phyloP scores from a whole-genome alignment of 2,329 filamentous ascomycete genomes.

The Cladophialophora immunda region DNA sequence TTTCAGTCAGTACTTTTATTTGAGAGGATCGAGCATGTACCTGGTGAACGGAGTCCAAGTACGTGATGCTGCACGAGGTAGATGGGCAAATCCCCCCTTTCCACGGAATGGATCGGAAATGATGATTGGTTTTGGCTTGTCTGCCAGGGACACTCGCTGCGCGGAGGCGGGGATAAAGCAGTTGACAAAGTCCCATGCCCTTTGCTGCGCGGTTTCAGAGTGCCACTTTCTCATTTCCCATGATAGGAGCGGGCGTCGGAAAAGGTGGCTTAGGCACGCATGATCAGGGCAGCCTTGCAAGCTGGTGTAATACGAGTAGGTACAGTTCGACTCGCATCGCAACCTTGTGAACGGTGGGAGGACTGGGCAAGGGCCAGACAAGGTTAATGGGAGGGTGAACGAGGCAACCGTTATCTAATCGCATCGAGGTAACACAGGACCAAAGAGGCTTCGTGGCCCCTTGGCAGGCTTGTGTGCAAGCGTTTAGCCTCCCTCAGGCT shows the following conservation, averaged over 20 bases:
- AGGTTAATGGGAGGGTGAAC: not conserved
- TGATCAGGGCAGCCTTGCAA: conserved; percentile 12
- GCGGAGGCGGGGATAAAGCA: too few relatives aligned
- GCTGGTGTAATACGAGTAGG: conserved; percentile 26
- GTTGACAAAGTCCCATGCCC: not conserved
- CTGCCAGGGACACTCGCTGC: not conserved
- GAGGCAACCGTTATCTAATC: conserved; percentile 5
- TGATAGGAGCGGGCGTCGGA: not conserved
- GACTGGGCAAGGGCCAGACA: not conserved
- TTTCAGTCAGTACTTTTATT: not conserved
- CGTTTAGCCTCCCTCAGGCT: not conserved
- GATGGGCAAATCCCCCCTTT: not conserved
- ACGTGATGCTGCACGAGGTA: not conserved
- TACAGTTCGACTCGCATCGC: not conserved
- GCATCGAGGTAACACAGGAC: conserved; percentile 6
- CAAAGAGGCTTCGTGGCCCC: not conserved
- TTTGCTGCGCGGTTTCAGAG: conserved; percentile 15
- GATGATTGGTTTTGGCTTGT: not conserved
- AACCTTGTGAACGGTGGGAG: not conserved
- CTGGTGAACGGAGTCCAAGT: not conserved
- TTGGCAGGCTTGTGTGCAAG: not conserved
- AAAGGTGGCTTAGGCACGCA: not conserved
- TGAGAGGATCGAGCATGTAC: not conserved
- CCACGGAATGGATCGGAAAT: not conserved
- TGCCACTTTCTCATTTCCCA: conserved; percentile 21